These are phyloP conservation scores for Fraxinus cuspidata DNA, from an alignment of 257 asterid genomes.

Conservation along the genomic window DNA sequence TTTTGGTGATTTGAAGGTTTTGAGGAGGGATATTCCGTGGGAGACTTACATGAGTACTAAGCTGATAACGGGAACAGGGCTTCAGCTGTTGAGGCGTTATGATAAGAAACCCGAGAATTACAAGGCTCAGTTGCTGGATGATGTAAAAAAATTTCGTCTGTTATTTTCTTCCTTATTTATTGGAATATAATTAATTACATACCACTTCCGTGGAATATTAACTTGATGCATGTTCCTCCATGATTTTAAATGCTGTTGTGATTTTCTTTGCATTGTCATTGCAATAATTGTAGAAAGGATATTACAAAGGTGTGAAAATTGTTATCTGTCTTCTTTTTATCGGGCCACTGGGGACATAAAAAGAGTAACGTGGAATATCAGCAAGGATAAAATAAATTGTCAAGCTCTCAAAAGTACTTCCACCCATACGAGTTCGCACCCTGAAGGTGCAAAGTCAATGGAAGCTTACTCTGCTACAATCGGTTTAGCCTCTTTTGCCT, in stretches of 20 bases:
- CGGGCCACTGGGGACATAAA: background rate
- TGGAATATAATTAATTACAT: background rate
- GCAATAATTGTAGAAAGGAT: background rate
- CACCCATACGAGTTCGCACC: background rate
- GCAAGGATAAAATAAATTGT: background rate
- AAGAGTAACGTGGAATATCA: background rate
- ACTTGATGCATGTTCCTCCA: background rate
- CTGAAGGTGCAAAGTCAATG: background rate
- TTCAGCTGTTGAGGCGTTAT: constrained; percentile 84
- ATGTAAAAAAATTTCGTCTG: constrained; percentile 40
- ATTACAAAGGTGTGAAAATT: background rate
- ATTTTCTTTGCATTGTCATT: background rate
- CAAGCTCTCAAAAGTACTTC: background rate
- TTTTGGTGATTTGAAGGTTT: constrained; percentile 41
- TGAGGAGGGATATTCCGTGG: constrained; percentile 94
- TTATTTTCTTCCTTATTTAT: background rate
- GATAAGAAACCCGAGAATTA: constrained; percentile 74
- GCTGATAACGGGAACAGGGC: constrained; percentile 80
- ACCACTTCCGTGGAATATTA: background rate
- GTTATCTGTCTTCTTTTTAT: background rate
- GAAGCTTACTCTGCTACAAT: background rate
- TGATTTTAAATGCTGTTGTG: background rate
- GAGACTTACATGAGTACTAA: constrained; percentile 88
- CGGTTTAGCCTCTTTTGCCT: background rate
- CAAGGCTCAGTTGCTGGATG: constrained; percentile 86